These are phyloP conservation scores for Malus hybrid DNA, from an alignment of 331 rosid genomes.

Conservation along the genomic window DNA sequence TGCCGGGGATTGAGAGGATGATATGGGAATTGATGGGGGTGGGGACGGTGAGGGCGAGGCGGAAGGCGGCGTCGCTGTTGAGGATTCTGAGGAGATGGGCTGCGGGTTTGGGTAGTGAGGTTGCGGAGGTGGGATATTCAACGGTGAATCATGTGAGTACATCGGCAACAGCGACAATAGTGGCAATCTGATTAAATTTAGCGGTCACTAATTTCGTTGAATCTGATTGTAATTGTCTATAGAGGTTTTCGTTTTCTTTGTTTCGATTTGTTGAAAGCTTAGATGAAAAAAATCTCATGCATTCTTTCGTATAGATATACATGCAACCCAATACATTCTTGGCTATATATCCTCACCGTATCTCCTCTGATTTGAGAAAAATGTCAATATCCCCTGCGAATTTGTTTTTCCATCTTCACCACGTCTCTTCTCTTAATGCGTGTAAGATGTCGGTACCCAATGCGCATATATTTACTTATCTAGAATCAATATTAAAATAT, in stretches of 20 bases:
- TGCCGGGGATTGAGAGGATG: slow-evolving; percentile 67
- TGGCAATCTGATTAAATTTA: neutral
- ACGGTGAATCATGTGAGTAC: slow-evolving; percentile 13
- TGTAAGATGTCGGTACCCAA: too few relatives aligned
- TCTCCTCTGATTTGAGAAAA: neutral
- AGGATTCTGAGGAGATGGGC: slow-evolving; percentile 82
- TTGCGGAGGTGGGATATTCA: slow-evolving; percentile 25
- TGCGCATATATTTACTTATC: neutral
- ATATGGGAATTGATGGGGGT: slow-evolving; percentile 83
- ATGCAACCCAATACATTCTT: neutral
- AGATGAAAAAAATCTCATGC: neutral
- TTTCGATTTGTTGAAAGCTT: neutral
- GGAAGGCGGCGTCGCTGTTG: slow-evolving; percentile 76
- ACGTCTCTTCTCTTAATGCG: neutral
- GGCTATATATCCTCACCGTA: too few relatives aligned
- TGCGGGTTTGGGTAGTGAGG: slow-evolving; percentile 52
- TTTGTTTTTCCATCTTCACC: neutral
- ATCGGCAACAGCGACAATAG: slow-evolving; percentile 14
- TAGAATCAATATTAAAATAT: too few relatives aligned
- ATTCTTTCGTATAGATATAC: neutral
- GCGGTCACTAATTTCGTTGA: neutral
- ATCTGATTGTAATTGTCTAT: neutral
- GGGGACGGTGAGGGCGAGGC: slow-evolving; percentile 59
- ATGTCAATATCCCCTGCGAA: neutral
- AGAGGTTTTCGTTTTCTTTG: neutral